Base-by-base conservation (phyloP, 2,329 filamentous ascomycete species). In the Epicoccum nigrum region DNA sequence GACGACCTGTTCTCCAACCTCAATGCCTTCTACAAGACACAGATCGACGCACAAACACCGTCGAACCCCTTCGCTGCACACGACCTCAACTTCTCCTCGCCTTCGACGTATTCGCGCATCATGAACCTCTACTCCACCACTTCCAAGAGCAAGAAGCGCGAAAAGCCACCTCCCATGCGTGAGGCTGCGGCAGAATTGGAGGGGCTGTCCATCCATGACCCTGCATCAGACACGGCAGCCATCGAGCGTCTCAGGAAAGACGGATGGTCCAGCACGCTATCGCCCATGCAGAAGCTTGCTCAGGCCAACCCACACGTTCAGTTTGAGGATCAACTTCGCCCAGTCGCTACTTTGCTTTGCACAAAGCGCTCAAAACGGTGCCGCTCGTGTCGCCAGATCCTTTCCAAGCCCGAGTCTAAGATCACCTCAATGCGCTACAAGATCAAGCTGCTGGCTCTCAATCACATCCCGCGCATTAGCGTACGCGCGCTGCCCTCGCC, bases 331-430 rank as follows among this genome's bases (percentile, higher is more conserved):
- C 85, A 93, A 16, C 83, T 97, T 4, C 87, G 90, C 21, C 94
- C 94, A 0, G 82, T 92, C 12, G 87, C 92, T 0, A 88, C 89
- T 13, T 82, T 95, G 2, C 84, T 99, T 12, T 87, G 91, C 49
- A 96, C 93, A 0, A 97, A 97, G 70, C 88, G 93, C 30, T 92
- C 91, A 16, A 97, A 97, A 76, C 90, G 94, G 37, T 99, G 94
- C 74, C 88, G 90, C 42, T 83, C 87, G 9, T 99, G 94, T 75
- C 88, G 94, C 11, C 93, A 97, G 76, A 97, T 97, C 69, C 88
- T 99, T 62, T 89, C 91, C 55, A 95, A 96, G 71, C 94, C 93
- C 12, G 94, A 99, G 74, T 84, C 87, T 52, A 99, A 97, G 74
- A 87, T 96, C 25, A 85, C 86, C 38, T 93, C 89, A 44, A 94